Base-by-base conservation (phyloP, 139 green algal genomes). In the Edaphochlamys debaryana region DNA sequence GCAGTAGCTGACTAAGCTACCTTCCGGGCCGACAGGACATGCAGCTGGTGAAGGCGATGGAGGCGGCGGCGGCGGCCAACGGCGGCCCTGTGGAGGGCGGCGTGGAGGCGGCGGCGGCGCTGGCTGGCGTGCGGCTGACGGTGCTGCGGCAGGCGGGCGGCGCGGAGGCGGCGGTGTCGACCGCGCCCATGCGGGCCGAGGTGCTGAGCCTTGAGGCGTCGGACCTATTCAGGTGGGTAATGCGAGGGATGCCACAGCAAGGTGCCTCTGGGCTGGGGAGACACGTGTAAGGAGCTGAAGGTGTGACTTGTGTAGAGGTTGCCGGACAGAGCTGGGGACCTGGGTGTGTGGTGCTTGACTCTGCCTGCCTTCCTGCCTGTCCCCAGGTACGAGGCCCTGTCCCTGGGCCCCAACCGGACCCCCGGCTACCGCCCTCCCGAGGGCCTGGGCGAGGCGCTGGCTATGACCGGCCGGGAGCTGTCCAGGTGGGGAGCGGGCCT, bases 91-190 rank as follows among this genome's bases (percentile, higher is more conserved):
- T n/a, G n/a, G n/a, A n/a, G n/a, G 27, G 11, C 25, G 45, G 37
- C 38, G 38, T 6, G 1, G 36, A 30, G 27, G n/a, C 1, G 29
- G 54, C 1, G 7, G 56, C 17, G 23, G 36, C 40, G 8, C 62
- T 81, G 40, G 74, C 42, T 20, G 74, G 60, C n/a, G 74, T 81
- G 1, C 42, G 36, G n/a, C 34, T 81, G 38, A 48, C 74, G 38
- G 74, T 81, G 8, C 74, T 81, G 58, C 74, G 74, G 37, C 30
- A 30, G 22, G 29, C 20, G 32, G 15, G 34, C 13, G 64, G 20
- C 19, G 34, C 32, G 9, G 32, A 41, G 20, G n/a, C 45, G 69
- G 30, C 2, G 29, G 4, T 11, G 29, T 36, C 58, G 29, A 11
- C 27, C 4, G 58, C 58, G 27, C 29, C 27, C 29, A 20, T 20